These are phyloP conservation scores for Meyerozyma elateridarum DNA, from an alignment of 1,139 yeast genomes.

Conservation along the genomic window DNA sequence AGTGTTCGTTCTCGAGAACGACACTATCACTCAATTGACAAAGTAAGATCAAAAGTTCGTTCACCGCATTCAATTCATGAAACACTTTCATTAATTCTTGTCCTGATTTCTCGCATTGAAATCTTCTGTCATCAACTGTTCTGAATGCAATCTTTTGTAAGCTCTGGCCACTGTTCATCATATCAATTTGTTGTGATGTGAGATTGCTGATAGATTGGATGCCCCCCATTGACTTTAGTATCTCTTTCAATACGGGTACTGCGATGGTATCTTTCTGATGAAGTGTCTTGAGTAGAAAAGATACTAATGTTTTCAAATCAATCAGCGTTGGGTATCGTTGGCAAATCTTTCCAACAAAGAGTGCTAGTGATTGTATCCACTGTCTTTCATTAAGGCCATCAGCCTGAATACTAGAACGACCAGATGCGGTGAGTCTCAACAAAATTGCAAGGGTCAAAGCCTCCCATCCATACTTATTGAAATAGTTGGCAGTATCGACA, in stretches of 20 bases:
- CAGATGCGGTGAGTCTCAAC: conserved; percentile 61
- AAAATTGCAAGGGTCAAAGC: conserved; percentile 70
- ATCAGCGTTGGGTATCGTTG: conserved; percentile 46
- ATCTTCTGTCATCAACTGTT: conserved; percentile 60
- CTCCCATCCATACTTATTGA: conserved; percentile 83
- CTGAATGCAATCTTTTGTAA: conserved; percentile 53
- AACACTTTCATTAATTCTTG: conserved; percentile 47
- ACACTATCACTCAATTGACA: conserved; percentile 46
- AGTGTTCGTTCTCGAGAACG: conserved; percentile 31
- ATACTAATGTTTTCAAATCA: conserved; percentile 53
- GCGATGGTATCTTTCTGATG: conserved; percentile 60
- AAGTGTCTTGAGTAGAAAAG: conserved; percentile 60
- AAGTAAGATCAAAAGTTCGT: conserved; percentile 64
- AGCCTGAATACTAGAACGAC: conserved; percentile 61
- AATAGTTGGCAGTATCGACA: conserved; percentile 75
- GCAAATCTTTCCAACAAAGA: conserved; percentile 62
- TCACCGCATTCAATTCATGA: conserved; percentile 39
- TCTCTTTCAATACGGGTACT: conserved; percentile 64
- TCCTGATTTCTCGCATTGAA: conserved; percentile 46
- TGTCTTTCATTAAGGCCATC: conserved; percentile 81
- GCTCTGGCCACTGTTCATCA: conserved; percentile 62
- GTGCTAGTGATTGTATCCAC: conserved; percentile 77
- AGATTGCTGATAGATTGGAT: conserved; percentile 64
- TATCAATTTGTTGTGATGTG: conserved; percentile 59
- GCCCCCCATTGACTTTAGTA: conserved; percentile 78